Base-by-base conservation (phyloP, 1,284 basidiomycete species). In the Volvariella surrecta region DNA sequence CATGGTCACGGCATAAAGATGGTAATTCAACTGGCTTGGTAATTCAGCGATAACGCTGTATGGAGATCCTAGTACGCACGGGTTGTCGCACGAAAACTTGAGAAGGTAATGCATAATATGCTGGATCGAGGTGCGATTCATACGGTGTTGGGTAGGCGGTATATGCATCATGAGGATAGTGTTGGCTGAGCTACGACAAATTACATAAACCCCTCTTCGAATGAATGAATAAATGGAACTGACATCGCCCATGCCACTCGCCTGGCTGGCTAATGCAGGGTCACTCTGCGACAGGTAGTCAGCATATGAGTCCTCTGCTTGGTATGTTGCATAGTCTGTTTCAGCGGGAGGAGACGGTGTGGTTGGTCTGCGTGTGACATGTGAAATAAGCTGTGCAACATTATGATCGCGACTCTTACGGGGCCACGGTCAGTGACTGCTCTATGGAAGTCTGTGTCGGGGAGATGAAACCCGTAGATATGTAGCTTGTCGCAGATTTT, bases 1-100 rank as follows among this genome's bases (percentile, higher is more conserved):
- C 32, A 77, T 70, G 18, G 73, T 67, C 6, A 67, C 68, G 2
- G 89, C 85, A 65, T 97, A 98, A 21, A 97, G 75, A 55, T 97
- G 91, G 58, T 98, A 92, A 58, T 96, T 82, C 39, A 96, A 75
- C 83, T 92, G 20, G 8, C 15, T 15, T 8, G 18, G 8, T 19
- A 19, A 22, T 17, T 21, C 15, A 31, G 31, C 19, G 56, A 8
- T 24, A 16, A 15, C 42, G 47, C 19, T 42, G 38, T 28, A 30
- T 42, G 17, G 44, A 16, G 34, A 20, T 24, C 44, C 3, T 39
- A 28, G 44, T n/a, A 64, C 82, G 56, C 58, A 89, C 86, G 16
- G 83, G 81, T 56, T 88, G 83, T 4, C 73, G 74, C 42, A 77
- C 60, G 54, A 76, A 86, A 2, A 74, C 55, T 32, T 74, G 66